Evolutionary conservation across 2,329 filamentous ascomycete genomes (phyloP), one percentile per base, ranked within the genome.

Genomic region (Emergomyces africanus): DNA sequence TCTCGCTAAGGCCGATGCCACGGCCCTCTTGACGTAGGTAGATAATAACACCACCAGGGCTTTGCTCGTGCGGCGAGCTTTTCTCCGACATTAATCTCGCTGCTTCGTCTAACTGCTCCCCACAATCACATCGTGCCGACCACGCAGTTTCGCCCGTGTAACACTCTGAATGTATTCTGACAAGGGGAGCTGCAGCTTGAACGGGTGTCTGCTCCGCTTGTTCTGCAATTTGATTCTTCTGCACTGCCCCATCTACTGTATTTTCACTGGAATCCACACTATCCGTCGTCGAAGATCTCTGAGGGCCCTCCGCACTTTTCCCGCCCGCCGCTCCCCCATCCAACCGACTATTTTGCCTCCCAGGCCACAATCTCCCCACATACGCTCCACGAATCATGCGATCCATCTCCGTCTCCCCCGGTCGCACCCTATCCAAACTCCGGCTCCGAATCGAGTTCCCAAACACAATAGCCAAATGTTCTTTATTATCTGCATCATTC

Each of bases 61-160:
- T 81, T 78, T 62, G 76, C 71, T 10, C 84, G 56, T 67, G 63
- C 23, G 67, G 66, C 28, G 72, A 61, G 2, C 60, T 33, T 1
- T 70, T 66, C 33, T 73, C 67, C 30, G 73, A 70, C 94, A 99
- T 99, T 1, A 99, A 77, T 30, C 94, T 83, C 1, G 92, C 94
- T 1, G 94, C 94, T 76, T 99, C 94, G 72, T 99, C 94, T 1
- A 99, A 81, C 72, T 99, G 94, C 75, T 99, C 94, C 59, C 94
- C 94, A 72, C 94, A 99, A 75, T 99, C 94, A 76, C 94, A 99
- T 33, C 94, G 85, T 41, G 94, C 92, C 8, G 91, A 96, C 94
- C 94, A 97, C 0, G 95, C 94, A 0, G 94, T 99, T 78, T 99
- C 94, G 61, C 94, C 94, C 0, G 94, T 99, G 74, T 99, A 99